Evolutionary conservation across 2,329 filamentous ascomycete genomes (phyloP), one percentile per base, ranked within the genome.

Genomic region (Phoma sp.): DNA sequence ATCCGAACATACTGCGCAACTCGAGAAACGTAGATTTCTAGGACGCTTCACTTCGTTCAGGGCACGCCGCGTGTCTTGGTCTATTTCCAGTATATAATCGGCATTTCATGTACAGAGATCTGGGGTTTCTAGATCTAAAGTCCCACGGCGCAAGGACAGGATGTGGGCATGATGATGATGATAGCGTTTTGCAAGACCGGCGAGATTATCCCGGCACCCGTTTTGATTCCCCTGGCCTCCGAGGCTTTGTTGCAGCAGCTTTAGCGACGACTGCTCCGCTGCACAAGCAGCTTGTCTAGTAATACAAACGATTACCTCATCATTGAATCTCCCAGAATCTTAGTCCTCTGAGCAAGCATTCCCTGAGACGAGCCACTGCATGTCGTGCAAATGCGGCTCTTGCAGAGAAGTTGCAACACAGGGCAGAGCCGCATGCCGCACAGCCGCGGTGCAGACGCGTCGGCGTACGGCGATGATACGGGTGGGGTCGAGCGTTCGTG

Each of bases 1-100:
- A 86, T 88, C 58, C 66, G 75, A 45, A 77, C 80, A 61, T 79
- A 80, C 57, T 80, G 78, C 61, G 61, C 62, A 25, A 52, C 36
- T 29, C 56, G 42, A 32, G 52, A 50, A 37, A 50, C 52, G 37
- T 55, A 30, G 43, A n/a, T 24, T 18, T 33, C 29, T 42, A 25
- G 37, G 36, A 18, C 24, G 25, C 23, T 53, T 55, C 38, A 11
- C 47, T 59, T 59, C 41, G 27, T 32, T 44, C 53, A 51, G 39
- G 45, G 38, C 35, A 52, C n/a, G 0, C 9, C 4, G 18, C 7
- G 10, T 57, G 47, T 58, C 47, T 52, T 52, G 47, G 35, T 58
- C 30, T 60, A 50, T 58, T 60, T 49, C 32, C 32, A 44, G 22
- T 54, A 58, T 49, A 54, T 49, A 53, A 47, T 55, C 38, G 37